Percentiles rank a stretch among this genome's conserved stretches.
These are phyloP conservation scores for Huntiella abstrusa DNA, from an alignment of 2,329 filamentous ascomycete species.

Conservation along the genomic window DNA sequence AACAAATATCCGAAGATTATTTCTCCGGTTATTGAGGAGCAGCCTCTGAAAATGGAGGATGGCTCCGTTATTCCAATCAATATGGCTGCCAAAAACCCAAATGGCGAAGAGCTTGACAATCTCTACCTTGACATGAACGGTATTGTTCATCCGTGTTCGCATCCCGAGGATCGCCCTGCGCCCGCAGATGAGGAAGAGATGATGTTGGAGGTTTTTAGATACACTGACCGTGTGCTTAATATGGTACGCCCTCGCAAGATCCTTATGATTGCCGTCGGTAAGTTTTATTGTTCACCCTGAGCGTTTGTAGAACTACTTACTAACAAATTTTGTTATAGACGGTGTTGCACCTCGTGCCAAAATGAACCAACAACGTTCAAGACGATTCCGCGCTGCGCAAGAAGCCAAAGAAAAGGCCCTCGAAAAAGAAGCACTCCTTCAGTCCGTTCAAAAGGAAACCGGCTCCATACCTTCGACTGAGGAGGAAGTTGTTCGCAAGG, in stretches of 20 bases:
- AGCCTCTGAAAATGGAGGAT: conserved; percentile 59
- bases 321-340: conserved; percentile 32
- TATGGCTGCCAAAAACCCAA: conserved; percentile 69
- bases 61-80: conserved; percentile 73
- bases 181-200: conserved; percentile 94
- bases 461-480: conserved; percentile 25
- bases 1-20: conserved; percentile 97
- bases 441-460: conserved; percentile 62
- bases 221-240: conserved; percentile 96
- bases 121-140: conserved; percentile 99
- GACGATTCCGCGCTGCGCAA: conserved; percentile 83
- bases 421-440: conserved; percentile 74
- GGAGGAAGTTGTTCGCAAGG: conserved; percentile 57
- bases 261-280: conserved; percentile 91
- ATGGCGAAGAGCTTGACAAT: conserved; percentile 95
- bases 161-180: conserved; percentile 81
- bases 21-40: conserved; percentile 73
- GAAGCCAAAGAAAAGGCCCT: conserved; percentile 88
- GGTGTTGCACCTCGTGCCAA: conserved; percentile 94
- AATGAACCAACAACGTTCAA: conserved; percentile 97
- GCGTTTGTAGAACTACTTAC: conserved; percentile 14
- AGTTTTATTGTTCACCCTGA: conserved; percentile 16
- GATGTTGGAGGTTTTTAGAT: conserved; percentile 97
- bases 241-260: conserved; percentile 95
- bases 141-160: conserved; percentile 95